A percentile compares a stretch with the other conserved stretches of the same genome.
Evolutionary conservation across 805 yeast genomes (phyloP).

Genomic region (Candida maltosa): DNA sequence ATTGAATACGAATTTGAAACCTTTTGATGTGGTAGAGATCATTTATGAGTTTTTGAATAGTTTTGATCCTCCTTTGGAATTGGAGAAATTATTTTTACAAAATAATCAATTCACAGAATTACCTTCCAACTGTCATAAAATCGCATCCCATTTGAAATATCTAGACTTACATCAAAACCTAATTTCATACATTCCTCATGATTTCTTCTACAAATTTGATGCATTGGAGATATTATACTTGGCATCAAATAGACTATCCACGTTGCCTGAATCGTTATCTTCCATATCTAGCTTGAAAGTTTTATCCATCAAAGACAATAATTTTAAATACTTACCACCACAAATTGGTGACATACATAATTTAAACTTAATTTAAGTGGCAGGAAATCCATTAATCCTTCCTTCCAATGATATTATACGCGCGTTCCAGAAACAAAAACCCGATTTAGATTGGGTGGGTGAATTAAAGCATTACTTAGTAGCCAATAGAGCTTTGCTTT

Average conservation of each 20-base stretch:
- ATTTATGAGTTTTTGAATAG: slow-evolving; percentile 19
- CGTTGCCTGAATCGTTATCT: slow-evolving; percentile 42
- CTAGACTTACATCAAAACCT: slow-evolving; percentile 65
- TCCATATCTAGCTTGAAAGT: slow-evolving; percentile 48
- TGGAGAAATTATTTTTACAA: slow-evolving; percentile 53
- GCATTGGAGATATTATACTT: slow-evolving; percentile 65
- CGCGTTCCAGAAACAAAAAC: slow-evolving; percentile 32
- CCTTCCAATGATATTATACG: slow-evolving; percentile 39
- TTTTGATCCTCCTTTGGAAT: slow-evolving; percentile 23
- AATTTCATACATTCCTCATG: slow-evolving; percentile 50
- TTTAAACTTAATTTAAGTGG: slow-evolving; percentile 57
- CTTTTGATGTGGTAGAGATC: slow-evolving; percentile 16
- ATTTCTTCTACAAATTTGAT: slow-evolving; percentile 29
- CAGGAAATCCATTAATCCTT: slow-evolving; percentile 56
- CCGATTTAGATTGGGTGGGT: slow-evolving; percentile 44
- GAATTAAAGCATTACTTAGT: slow-evolving; percentile 36
- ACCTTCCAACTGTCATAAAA: slow-evolving; percentile 44
- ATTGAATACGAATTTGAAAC: slow-evolving; percentile 3
- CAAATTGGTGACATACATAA: slow-evolving; percentile 47
- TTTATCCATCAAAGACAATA: slow-evolving; percentile 60
- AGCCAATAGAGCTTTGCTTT: slow-evolving; percentile 30
- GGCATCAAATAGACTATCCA: slow-evolving; percentile 51
- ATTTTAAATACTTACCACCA: slow-evolving; percentile 52
- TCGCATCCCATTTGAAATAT: slow-evolving; percentile 47
- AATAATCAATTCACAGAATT: slow-evolving; percentile 46